These are phyloP conservation scores for Herpotrichia juniperi DNA, from an alignment of 2,329 filamentous ascomycete genomes.

Conservation along the genomic window DNA sequence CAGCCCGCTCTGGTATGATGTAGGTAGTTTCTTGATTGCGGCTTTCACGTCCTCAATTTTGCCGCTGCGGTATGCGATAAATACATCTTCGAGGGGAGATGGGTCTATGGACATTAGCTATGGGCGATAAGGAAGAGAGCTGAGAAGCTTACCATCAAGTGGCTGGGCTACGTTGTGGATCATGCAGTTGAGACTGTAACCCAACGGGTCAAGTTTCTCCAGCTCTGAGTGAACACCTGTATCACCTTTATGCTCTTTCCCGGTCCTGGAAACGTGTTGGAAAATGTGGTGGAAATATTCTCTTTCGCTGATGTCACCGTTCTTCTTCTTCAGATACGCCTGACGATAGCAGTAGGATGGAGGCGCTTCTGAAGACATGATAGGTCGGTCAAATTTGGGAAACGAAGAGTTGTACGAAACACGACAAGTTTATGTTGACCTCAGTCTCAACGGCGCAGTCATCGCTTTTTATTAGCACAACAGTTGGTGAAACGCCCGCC, in stretches of 20 bases:
- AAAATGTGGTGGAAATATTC: constrained; percentile 4
- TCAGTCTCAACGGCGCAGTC: no score
- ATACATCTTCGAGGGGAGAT: constrained; percentile 2
- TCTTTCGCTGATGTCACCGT: not conserved
- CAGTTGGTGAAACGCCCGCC: not conserved
- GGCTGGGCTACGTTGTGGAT: constrained; percentile 1
- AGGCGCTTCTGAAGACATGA: not conserved
- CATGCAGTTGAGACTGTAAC: not conserved
- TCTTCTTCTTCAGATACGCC: not conserved
- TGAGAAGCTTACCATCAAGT: not conserved
- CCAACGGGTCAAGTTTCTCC: constrained; percentile 1
- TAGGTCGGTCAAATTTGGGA: not conserved
- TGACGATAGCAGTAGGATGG: not conserved
- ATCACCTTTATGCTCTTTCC: constrained; percentile 1
- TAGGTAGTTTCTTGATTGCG: not conserved
- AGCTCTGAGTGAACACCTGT: not conserved
- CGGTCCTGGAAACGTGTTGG: not conserved
- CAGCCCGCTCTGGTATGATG: not conserved
- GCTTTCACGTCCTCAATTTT: not conserved
- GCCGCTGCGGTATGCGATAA: not conserved
- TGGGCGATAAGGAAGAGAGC: not conserved
- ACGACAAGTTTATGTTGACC: not conserved
- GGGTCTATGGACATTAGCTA: not conserved
- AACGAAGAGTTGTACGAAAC: not conserved
- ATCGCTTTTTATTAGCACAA: not conserved